A percentile compares a stretch with the other conserved stretches of the same genome.
Conservation (phyloP, 1,139 yeast genomes). For the Dujonia santamariae region DNA sequence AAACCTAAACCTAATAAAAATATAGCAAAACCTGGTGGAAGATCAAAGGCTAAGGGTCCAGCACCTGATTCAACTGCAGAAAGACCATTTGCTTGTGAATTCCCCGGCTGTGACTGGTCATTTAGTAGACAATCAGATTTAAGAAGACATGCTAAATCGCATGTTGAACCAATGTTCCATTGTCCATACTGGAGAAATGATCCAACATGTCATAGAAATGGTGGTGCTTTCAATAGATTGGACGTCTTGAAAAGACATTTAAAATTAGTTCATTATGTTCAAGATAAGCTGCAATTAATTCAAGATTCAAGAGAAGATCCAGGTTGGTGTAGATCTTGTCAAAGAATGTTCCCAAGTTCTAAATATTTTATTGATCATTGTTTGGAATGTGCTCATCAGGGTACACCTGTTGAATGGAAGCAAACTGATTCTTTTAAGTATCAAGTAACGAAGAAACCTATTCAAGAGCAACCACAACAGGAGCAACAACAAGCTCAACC, state of each 20-base stretch:
- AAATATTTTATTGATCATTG: conserved; percentile 66
- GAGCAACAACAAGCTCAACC: neutral
- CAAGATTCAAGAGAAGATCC: conserved; percentile 38
- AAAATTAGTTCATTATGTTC: conserved; percentile 61
- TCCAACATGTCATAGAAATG: conserved; percentile 68
- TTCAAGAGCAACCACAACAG: neutral
- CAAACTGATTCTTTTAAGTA: conserved; percentile 5
- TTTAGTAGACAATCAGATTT: conserved; percentile 66
- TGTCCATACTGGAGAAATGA: conserved; percentile 72
- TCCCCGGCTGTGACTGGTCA: conserved; percentile 61
- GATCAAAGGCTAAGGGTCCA: conserved; percentile 5
- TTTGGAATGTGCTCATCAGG: conserved; percentile 52
- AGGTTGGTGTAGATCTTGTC: conserved; percentile 67
- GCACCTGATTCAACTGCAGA: conserved; percentile 12
- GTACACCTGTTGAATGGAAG: conserved; percentile 29
- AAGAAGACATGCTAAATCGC: conserved; percentile 63
- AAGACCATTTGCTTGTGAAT: conserved; percentile 51
- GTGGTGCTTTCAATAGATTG: conserved; percentile 66
- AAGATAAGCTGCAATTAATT: conserved; percentile 33
- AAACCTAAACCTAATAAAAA: conserved; percentile 1
- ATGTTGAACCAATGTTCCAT: conserved; percentile 58
- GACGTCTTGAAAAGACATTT: conserved; percentile 72
- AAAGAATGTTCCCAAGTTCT: conserved; percentile 52
- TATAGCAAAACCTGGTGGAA: neutral
- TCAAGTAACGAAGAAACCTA: neutral